Conservation (phyloP, 495 filamentous ascomycete species). For the Chaetomium tenue region DNA sequence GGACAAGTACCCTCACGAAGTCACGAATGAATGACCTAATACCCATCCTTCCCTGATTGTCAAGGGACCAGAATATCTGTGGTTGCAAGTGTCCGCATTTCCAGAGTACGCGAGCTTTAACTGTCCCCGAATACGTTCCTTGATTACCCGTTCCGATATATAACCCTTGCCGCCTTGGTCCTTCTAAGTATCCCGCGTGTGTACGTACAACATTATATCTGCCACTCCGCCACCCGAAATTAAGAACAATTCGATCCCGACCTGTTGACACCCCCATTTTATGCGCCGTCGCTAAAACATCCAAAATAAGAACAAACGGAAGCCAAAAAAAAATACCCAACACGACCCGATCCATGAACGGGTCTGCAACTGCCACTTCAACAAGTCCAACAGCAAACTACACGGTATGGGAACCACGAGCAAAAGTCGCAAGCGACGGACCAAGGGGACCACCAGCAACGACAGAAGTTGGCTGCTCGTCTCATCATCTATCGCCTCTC, state of each 20-base stretch:
- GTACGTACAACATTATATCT: slow-evolving; percentile 13
- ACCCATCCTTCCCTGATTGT: neutral
- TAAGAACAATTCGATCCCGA: neutral
- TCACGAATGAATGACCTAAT: slow-evolving; percentile 14
- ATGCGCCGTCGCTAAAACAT: slow-evolving; percentile 41
- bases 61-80: neutral
- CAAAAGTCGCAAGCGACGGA: neutral
- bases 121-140: neutral
- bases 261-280: slow-evolving; percentile 24
- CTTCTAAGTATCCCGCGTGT: neutral
- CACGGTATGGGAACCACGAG: neutral
- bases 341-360: slow-evolving; percentile 19
- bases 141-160: neutral
- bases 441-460: neutral
- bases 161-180: neutral
- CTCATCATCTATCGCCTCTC: slow-evolving; percentile 22
- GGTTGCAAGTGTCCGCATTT: neutral
- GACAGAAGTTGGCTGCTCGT: neutral
- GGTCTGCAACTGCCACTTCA: neutral
- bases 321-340: slow-evolving; percentile 23
- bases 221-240: neutral
- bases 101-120: neutral
- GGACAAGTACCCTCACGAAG: neutral
- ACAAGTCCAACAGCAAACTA: neutral
- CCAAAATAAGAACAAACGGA: slow-evolving; percentile 18